Conservation (phyloP, 2,329 filamentous ascomycete genomes). For the Hymenoscyphus albidus region DNA sequence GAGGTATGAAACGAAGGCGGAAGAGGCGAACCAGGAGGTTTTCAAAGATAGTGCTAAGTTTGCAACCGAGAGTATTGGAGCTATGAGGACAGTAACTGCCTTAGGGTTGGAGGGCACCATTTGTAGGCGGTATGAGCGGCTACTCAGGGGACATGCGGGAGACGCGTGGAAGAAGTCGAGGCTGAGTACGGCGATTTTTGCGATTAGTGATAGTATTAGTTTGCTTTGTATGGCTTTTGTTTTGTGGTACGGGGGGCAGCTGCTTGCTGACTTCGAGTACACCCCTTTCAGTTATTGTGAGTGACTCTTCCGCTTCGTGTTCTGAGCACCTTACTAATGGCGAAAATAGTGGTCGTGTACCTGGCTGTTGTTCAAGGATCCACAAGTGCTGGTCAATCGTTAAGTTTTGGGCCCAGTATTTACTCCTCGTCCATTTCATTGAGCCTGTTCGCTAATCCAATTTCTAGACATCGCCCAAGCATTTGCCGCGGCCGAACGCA, state of each 20-base stretch:
- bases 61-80: constrained; percentile 56
- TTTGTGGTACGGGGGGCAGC: constrained; percentile 46
- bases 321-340: constrained; percentile 46
- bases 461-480: constrained; percentile 49
- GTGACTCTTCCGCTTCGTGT: constrained; percentile 40
- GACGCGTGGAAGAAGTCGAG: constrained; percentile 44
- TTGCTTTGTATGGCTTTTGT: constrained; percentile 56
- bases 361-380: constrained; percentile 48
- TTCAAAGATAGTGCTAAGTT: constrained; percentile 59
- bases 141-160: constrained; percentile 44
- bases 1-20: constrained; percentile 49
- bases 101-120: constrained; percentile 60
- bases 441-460: constrained; percentile 10
- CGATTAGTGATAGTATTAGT: constrained; percentile 51
- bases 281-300: constrained; percentile 23
- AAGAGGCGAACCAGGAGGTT: constrained; percentile 51
- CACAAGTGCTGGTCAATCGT: constrained; percentile 50
- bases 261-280: constrained; percentile 41
- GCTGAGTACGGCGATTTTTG: constrained; percentile 47
- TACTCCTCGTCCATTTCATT: not conserved
- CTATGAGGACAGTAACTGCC: constrained; percentile 57
- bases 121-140: constrained; percentile 41
- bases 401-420: constrained; percentile 44
- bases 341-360: constrained; percentile 53
- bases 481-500: constrained; percentile 55